Evolutionary conservation across 495 filamentous ascomycete genomes (phyloP), one percentile per base, ranked within the genome.

Genomic region (Penicillium odoratum): DNA sequence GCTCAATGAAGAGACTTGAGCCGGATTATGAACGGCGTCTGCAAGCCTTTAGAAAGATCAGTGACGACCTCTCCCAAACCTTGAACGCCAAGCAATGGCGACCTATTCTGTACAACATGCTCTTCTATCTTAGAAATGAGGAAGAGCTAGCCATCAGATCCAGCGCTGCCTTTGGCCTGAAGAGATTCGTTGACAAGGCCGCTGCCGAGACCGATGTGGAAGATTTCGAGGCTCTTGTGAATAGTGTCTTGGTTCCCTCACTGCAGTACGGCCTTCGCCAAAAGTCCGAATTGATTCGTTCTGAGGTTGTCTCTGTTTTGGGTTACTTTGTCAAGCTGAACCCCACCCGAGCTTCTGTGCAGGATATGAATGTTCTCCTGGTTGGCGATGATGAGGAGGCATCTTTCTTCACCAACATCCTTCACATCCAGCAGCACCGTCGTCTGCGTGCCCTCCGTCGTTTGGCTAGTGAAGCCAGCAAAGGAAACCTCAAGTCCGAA

Each of bases 401-500:
- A 3, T 94, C 88, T 7, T 97, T 98, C 75, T 98, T 98, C 75
- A 88, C 78, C 70, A 96, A 97, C 60, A 83, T 97, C 42, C 79
- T 98, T 13, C 91, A 95, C 56, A 93, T 95, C 47, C 95, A 96
- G 58, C 87, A 93, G 45, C 88, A 94, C 54, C 86, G 92, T 61
- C 90, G 95, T 60, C 81, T 94, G 28, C 84, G 91, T 55, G 94
- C 95, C 9, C 72, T 98, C 25, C 88, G 89, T 44, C 77, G 90
- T 46, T 74, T 98, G 18, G 86, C 89, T 47, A 72, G 72, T 10
- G 85, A 86, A 52, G 88, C 88, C 34, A 67, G 76, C 4, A 81
- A 82, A 51, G 81, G 83, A 18, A 73, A 81, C 38, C 71, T 97
- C 26, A 80, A 79, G 46, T 88, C 89, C 63, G 82, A 83, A 43